These are phyloP conservation scores for Penicillium sp. DNA, from an alignment of 2,329 filamentous ascomycete species.

Conservation along the genomic window DNA sequence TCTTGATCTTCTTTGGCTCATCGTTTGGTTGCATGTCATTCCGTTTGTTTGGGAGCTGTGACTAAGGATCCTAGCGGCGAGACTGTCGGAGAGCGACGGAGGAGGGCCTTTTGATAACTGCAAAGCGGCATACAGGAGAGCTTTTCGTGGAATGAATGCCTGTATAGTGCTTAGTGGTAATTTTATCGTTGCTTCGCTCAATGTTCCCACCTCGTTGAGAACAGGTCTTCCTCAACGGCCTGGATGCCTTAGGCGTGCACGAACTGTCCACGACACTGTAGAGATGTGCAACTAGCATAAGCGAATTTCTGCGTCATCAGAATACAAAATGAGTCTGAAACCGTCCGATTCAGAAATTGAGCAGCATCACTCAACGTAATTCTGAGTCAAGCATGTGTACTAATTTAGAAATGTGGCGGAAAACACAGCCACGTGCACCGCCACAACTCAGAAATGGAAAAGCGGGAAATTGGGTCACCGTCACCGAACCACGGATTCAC, in stretches of 20 bases:
- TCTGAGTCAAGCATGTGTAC: background rate
- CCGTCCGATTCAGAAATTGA: background rate
- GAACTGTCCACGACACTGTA: no score
- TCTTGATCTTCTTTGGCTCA: background rate
- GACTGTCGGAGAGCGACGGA: background rate
- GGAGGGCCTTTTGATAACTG: background rate
- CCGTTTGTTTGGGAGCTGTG: background rate
- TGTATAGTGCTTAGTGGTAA: background rate
- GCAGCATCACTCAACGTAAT: background rate
- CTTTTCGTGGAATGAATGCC: background rate
- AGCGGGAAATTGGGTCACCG: background rate
- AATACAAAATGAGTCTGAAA: background rate
- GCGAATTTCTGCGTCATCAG: background rate
- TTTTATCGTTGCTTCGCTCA: background rate
- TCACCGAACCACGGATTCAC: background rate
- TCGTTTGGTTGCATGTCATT: background rate
- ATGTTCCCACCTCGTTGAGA: background rate
- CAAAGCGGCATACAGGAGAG: no score
- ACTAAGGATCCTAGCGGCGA: background rate
- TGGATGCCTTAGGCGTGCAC: background rate
- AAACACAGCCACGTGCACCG: constrained; percentile 1
- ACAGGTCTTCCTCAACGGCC: background rate
- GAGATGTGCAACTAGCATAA: background rate
- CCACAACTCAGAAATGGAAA: background rate
- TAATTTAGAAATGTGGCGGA: constrained; percentile 3